Percentiles rank a stretch among this genome's conserved stretches.
These are phyloP conservation scores for Coemansia sp. DNA, from an alignment of 192 early-diverging fungal species.

Conservation along the genomic window DNA sequence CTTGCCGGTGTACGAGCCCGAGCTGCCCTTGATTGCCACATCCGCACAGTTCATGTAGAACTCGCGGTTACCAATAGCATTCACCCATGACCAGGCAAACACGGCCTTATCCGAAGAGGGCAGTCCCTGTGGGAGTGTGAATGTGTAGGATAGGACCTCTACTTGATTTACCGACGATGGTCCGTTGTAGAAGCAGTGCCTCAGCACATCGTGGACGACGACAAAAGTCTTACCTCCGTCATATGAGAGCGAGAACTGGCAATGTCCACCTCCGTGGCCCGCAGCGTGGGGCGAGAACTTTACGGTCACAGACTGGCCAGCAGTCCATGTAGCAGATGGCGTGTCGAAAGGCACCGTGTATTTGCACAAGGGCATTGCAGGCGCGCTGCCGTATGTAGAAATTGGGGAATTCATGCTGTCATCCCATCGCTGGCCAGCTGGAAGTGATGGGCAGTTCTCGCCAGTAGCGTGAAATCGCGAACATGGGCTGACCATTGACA, in stretches of 20 bases:
- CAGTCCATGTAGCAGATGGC: slow-evolving; percentile 39
- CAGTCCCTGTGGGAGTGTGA: slow-evolving; percentile 52
- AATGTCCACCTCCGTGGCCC: slow-evolving; percentile 58
- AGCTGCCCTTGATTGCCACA: slow-evolving; percentile 41
- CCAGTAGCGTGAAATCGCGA: not conserved
- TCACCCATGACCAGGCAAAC: slow-evolving; percentile 64
- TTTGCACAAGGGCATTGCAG: slow-evolving; percentile 34
- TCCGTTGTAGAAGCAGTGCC: slow-evolving; percentile 29
- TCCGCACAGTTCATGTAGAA: slow-evolving; percentile 61
- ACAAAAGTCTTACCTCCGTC: slow-evolving; percentile 58
- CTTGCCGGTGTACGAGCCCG: slow-evolving; percentile 26
- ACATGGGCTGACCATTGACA: not conserved
- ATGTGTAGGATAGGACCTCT: slow-evolving; percentile 19
- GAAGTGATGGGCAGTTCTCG: not conserved
- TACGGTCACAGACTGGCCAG: slow-evolving; percentile 50
- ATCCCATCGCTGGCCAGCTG: not conserved
- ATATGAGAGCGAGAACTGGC: slow-evolving; percentile 61
- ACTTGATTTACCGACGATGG: slow-evolving; percentile 2
- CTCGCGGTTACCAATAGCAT: slow-evolving; percentile 57
- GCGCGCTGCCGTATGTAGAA: no score
- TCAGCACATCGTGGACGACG: slow-evolving; percentile 48
- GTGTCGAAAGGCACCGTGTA: slow-evolving; percentile 14
- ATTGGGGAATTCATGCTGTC: slow-evolving; percentile 6
- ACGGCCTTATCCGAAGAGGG: slow-evolving; percentile 51
- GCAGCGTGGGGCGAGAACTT: slow-evolving; percentile 20